phyloP scores from a whole-genome alignment of 164 flowering plant genomes.

The Aristolochia fimbriata region DNA sequence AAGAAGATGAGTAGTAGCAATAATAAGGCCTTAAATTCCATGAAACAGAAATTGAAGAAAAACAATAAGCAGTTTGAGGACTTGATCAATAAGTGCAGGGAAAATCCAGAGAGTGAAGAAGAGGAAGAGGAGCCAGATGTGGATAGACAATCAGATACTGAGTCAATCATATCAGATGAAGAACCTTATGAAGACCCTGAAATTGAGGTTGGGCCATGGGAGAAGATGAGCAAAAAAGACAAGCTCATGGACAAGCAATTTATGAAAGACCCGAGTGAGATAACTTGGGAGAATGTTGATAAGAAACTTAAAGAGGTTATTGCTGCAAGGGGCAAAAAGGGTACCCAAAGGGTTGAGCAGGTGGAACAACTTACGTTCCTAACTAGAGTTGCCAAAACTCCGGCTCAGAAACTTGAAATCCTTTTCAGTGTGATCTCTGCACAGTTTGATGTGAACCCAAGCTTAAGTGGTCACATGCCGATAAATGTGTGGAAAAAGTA shows the following conservation, averaged over 20 bases:
- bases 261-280: constrained; percentile 67
- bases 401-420: constrained; percentile 96
- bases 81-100: constrained; percentile 55
- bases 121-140: constrained; percentile 15
- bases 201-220: constrained; percentile 36
- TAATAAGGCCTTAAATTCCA: constrained; percentile 77
- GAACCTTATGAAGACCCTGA: constrained; percentile 20
- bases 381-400: constrained; percentile 84
- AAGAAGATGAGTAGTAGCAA: constrained; percentile 89
- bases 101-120: constrained; percentile 60
- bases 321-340: constrained; percentile 88
- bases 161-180: constrained; percentile 13
- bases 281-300: constrained; percentile 80
- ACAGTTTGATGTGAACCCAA: constrained; percentile 89
- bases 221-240: constrained; percentile 69
- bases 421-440: constrained; percentile 82
- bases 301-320: constrained; percentile 74
- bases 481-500: constrained; percentile 86
- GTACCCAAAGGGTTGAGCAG: constrained; percentile 89
- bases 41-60: constrained; percentile 94
- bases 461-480: constrained; percentile 90
- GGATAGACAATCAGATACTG: constrained; percentile 31
- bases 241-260: constrained; percentile 73
- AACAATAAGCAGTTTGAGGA: constrained; percentile 84
- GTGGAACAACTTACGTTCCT: constrained; percentile 90